A percentile compares a stretch with the other conserved stretches of the same genome.
Evolutionary conservation across 257 asterid genomes (phyloP).

Genomic region (Verbascum thapsus): DNA sequence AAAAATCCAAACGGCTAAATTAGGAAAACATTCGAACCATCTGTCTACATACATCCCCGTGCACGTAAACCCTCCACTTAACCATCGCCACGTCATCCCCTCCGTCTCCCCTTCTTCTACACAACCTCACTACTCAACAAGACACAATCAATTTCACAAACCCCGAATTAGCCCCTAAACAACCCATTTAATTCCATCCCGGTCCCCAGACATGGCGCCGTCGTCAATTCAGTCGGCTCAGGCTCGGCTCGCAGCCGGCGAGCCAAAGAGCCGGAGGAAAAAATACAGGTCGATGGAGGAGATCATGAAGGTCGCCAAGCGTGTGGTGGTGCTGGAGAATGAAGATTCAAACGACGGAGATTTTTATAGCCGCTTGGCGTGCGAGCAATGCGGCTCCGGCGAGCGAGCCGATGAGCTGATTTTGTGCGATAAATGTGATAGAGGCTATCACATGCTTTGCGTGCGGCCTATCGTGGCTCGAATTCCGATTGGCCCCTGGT

Average conservation of each 20-base stretch:
- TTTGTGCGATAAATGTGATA: slow-evolving; percentile 73
- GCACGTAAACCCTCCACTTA: slow-evolving; percentile 36
- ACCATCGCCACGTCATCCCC: slow-evolving; percentile 38
- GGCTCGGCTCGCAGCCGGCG: slow-evolving; percentile 28
- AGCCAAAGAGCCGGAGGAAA: slow-evolving; percentile 24
- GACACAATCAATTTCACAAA: background rate
- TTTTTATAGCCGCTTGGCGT: slow-evolving; percentile 37
- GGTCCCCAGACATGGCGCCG: slow-evolving; percentile 31
- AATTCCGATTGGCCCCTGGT: slow-evolving; percentile 76
- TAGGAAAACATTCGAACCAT: background rate
- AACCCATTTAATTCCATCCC: slow-evolving; percentile 31
- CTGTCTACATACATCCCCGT: slow-evolving; percentile 4
- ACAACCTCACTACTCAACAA: slow-evolving; percentile 23
- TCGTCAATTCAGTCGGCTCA: slow-evolving; percentile 36
- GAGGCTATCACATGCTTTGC: slow-evolving; percentile 75
- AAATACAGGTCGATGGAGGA: slow-evolving; percentile 52
- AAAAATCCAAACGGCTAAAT: slow-evolving; percentile 25
- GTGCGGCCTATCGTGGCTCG: slow-evolving; percentile 74
- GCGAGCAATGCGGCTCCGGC: slow-evolving; percentile 80
- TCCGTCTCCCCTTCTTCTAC: slow-evolving; percentile 13
- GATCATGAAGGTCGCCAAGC: slow-evolving; percentile 57
- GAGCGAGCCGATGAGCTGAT: slow-evolving; percentile 62
- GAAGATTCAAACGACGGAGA: slow-evolving; percentile 32
- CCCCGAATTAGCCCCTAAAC: slow-evolving; percentile 38
- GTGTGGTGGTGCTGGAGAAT: slow-evolving; percentile 34